Evolutionary conservation across 495 filamentous ascomycete species (phyloP), one percentile per base, ranked within the genome.

Genomic region (Penicillium maclennaniae): DNA sequence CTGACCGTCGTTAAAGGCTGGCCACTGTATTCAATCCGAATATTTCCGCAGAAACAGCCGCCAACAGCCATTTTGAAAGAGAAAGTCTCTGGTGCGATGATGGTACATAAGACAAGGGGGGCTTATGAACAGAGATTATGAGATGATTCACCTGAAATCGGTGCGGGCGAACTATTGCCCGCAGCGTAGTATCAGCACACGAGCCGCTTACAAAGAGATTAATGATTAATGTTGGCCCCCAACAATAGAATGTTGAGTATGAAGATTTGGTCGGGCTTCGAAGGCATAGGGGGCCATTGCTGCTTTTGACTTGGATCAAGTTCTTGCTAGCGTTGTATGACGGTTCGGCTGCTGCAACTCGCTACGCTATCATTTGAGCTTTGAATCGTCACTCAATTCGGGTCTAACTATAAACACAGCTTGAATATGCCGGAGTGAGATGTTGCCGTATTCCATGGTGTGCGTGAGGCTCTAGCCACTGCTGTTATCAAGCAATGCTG

Each of bases 1-100:
- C 70, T 62, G 9, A 63, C 70, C 42, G 62, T 38, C 3, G 37
- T 52, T 1, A 69, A 12, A 37, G 61, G 62, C 37, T 63, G 39
- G 47, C 61, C 62, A 43, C 27, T 68, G 26, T 37, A 10, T 52
- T 52, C 20, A 14, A 52, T n/a, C 4, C 49, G 49, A 21, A 52
- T 19, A 0, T 52, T 44, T 41, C 49, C 49, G 49, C 49, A 52
- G 16, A 40, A 45, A 52, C 49, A 52, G 12, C 31, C 15, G 28
- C 49, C 49, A n/a, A 39, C 23, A 27, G 42, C 42, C 49, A 52
- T 52, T 27, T 38, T 45, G 15, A 16, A 12, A 9, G n/a, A 41
- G 27, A 0, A 38, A 34, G 31, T 34, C 1, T 34, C 9, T 34
- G 31, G 31, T 12, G 8, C 31, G 10, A 12, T 12, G 10, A 34